Evolutionary conservation across 2,329 filamentous ascomycete species (phyloP).

Genomic region (Alternaria brassicae): DNA sequence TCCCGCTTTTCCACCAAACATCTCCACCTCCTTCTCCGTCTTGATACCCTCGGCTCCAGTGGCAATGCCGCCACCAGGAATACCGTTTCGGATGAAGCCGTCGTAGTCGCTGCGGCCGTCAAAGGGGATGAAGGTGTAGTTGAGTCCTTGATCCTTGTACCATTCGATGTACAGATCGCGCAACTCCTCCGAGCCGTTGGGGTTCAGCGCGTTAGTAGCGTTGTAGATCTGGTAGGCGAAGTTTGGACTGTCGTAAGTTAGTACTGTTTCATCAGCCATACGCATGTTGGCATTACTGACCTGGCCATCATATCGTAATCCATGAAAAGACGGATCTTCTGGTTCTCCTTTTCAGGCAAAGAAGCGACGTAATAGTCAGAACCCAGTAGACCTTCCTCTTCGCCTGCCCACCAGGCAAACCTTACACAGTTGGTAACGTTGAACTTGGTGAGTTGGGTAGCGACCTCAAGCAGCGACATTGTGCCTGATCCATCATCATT

Average conservation of each 20-base stretch:
- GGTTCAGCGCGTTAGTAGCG: constrained; percentile 48
- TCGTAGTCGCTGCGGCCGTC: constrained; percentile 53
- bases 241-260: constrained; percentile 35
- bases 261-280: neutral
- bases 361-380: constrained; percentile 50
- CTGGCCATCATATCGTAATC: constrained; percentile 55
- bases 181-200: constrained; percentile 47
- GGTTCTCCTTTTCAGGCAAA: constrained; percentile 45
- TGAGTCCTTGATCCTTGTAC: constrained; percentile 47
- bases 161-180: constrained; percentile 50
- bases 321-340: constrained; percentile 53
- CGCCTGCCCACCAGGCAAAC: constrained; percentile 51
- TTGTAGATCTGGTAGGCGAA: constrained; percentile 53
- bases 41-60: constrained; percentile 53
- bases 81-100: constrained; percentile 51
- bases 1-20: constrained; percentile 51
- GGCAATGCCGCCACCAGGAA: constrained; percentile 51
- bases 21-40: constrained; percentile 46
- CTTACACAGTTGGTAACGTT: constrained; percentile 50
- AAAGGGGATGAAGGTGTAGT: constrained; percentile 51
- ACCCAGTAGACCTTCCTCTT: constrained; percentile 52
- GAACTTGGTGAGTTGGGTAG: constrained; percentile 50
- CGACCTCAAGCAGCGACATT: constrained; percentile 51
- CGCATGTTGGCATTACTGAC: neutral
- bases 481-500: constrained; percentile 53